Evolutionary conservation across 805 yeast species (phyloP), one percentile per base, ranked within the genome.

Genomic region (Vanderwaltozyma yarrowii): DNA sequence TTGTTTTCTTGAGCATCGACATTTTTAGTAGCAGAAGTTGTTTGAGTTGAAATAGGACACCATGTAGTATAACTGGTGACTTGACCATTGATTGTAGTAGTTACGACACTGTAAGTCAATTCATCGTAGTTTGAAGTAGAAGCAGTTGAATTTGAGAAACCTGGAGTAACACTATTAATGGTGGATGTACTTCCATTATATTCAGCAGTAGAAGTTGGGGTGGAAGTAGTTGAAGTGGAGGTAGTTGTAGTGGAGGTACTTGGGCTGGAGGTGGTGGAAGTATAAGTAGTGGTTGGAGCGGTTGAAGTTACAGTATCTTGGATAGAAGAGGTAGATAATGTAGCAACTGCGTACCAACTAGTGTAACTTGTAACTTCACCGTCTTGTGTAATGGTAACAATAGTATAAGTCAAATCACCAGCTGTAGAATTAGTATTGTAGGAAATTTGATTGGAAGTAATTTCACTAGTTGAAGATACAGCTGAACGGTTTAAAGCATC

Each of bases 131-230:
- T 9, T 4, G 13, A 8, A 28, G 16, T 21, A 21, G 23, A 7
- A 9, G 23, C 9, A 21, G 23, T 7, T 21, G 9, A 7, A 21
- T 6, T 21, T 21, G 23, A 21, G 23, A 9, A 7, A 21, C 9
- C 23, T 21, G 23, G 23, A 7, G 23, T 21, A 21, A 9, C 45
- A 19, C 56, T 50, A 9, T 54, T 44, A 5, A 49, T 34, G 1
- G 60, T 54, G 3, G 44, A 43, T 9, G 52, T 46, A 10, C n/a
- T n/a, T n/a, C n/a, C n/a, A n/a, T n/a, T n/a, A n/a, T n/a, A n/a
- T n/a, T n/a, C n/a, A n/a, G n/a, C n/a, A n/a, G n/a, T n/a, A n/a
- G n/a, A n/a, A 26, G 12, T 15, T 15, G 38, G 13, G n/a, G 41
- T 8, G 18, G 37, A 12, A n/a, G 31, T 12, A 5, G 24, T 10